Percentiles rank a stretch among this genome's conserved stretches.
These are phyloP conservation scores for Linum usitatissimum DNA, from an alignment of 345 rosid species.

Conservation along the genomic window DNA sequence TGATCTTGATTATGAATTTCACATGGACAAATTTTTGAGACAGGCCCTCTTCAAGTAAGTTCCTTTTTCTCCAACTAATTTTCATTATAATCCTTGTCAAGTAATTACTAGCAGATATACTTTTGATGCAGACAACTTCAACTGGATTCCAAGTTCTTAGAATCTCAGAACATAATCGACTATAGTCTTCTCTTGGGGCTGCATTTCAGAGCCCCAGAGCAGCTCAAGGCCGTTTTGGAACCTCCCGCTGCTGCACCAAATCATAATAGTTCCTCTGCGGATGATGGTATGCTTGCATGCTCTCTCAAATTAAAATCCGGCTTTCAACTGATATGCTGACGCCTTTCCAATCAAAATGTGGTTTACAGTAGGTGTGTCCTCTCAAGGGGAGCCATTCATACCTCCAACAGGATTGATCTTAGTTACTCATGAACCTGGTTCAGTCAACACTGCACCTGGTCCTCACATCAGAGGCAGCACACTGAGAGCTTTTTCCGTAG, in stretches of 20 bases:
- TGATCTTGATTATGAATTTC: conserved; percentile 69
- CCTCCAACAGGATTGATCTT: conserved; percentile 56
- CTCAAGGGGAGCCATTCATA: conserved; percentile 41
- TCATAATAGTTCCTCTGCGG: conserved; percentile 31
- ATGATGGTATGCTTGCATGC: conserved; percentile 31
- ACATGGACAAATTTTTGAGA: conserved; percentile 75
- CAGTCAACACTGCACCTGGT: conserved; percentile 59
- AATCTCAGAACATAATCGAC: conserved; percentile 75
- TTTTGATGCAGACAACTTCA: conserved; percentile 51
- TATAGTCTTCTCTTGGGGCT: conserved; percentile 78
- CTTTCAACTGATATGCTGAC: neutral
- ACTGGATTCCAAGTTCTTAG: conserved; percentile 61
- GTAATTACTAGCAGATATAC: conserved; percentile 6
- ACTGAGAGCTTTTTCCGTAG: conserved; percentile 56
- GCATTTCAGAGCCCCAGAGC: conserved; percentile 80
- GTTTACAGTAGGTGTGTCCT: conserved; percentile 25
- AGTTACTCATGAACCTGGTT: conserved; percentile 70
- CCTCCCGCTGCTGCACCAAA: conserved; percentile 34
- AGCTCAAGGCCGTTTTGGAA: conserved; percentile 46
- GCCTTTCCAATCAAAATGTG: too few relatives aligned
- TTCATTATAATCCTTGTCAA: conserved; percentile 1
- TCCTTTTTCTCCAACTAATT: neutral
- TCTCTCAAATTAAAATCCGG: neutral
- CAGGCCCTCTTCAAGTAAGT: conserved; percentile 74
- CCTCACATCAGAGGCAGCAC: conserved; percentile 80